Base-by-base conservation (phyloP, 176 grass and related monocot genomes). In the Eragrostis curvula region DNA sequence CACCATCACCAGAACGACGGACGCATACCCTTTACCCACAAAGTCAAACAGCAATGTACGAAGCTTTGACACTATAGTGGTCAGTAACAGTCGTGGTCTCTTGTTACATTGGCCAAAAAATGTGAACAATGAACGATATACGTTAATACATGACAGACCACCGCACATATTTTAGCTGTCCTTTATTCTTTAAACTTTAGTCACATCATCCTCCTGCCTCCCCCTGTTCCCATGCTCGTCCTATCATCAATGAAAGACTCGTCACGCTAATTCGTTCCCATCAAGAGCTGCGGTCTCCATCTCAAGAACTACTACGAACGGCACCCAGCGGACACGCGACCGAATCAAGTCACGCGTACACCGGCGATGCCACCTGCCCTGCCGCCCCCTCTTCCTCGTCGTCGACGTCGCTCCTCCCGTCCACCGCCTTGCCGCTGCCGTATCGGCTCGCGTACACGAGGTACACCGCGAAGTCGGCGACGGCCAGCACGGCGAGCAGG, bases 381-480 rank as follows among this genome's bases (percentile, higher is more conserved):
- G n/a, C n/a, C n/a, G n/a, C n/a, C n/a, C n/a, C n/a, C n/a, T n/a
- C n/a, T 48, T 82, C 88, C 7, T 82, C 88, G 0, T 85, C 87
- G 44, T 81, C 79, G 39, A 32, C 53, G 18, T 41, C 17, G 50
- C 67, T 83, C 67, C 74, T 87, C 9, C 69, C 90, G 16, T 85
- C 88, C 62, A 93, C 83, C n/a, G n/a, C n/a, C 86, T 85, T 93
- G 73, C 83, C 66, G 67, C 64, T 52, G 71, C 73, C 81, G 86
- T 93, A 91, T 46, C 88, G 79, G 52, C 53, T 88, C 1, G 90
- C 92, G 57, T 72, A 91, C 24, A 83, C 73, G 47, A 98, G 83
- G 76, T 95, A 95, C 53, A 89, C 71, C 9, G 72, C 84, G 58
- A 98, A 91, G 85, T 98, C 92, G 0, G 83, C 83, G 27, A 83